Base-by-base conservation (phyloP, 1,139 yeast genomes). In the Pichia sorboxylosa region DNA sequence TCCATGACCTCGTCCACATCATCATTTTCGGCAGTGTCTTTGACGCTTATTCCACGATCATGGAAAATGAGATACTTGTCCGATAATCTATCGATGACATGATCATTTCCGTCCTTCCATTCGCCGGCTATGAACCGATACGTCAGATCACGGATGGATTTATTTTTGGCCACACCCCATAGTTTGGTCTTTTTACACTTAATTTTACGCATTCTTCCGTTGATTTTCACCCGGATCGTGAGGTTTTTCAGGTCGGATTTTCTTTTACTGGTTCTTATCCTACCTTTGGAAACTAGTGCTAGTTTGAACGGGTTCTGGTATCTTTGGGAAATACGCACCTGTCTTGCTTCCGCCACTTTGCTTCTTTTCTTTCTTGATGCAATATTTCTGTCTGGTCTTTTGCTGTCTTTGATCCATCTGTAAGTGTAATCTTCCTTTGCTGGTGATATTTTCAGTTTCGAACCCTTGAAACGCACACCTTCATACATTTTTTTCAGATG, bases 81-180 rank as follows among this genome's bases (percentile, higher is more conserved):
- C n/a, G 43, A 29, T 32, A 63, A 51, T 42, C 73, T 63, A 47
- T 85, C 95, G 14, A 84, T 66, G 7, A 81, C 66, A 51, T 83
- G 94, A 34, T 80, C 83, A 43, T 73, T 74, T 7, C 92, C 92
- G 55, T 84, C 84, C 44, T 65, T 67, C 98, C 98, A 90, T 28
- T 64, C 66, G 0, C 83, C 83, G 39, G 76, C 66, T 13, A 51
- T 47, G 50, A 69, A 87, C 34, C 59, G 59, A 55, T 64, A 70
- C 0, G 80, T 79, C 45, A 85, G 61, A 44, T 78, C 90, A 28
- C 69, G 64, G 1, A 65, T 52, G 3, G 68, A 61, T 44, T 69
- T 74, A 43, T 70, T 67, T 57, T 81, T 78, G 44, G 80, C 87
- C 38, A 73, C 64, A 8, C 97, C 97, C 98, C 98, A 90, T 28